Evolutionary conservation across 257 asterid genomes (phyloP), one percentile per base, ranked within the genome.

Genomic region (Solanum habrochaites): DNA sequence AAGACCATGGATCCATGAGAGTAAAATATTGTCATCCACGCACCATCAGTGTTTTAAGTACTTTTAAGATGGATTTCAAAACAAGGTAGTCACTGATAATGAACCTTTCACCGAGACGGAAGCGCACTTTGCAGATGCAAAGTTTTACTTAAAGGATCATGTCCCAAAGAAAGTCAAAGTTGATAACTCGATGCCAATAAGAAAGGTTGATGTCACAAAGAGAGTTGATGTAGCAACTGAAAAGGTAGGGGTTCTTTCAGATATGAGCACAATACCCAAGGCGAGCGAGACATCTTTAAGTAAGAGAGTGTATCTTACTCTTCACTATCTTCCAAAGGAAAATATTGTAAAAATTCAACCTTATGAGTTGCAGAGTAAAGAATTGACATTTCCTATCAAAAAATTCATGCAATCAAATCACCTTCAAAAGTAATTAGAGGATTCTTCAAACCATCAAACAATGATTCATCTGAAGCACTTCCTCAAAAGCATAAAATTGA

Each of bases 151-250:
- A 67, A 67, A 67, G 4, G 29, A 27, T 12, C 8, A 12, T 12
- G 9, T 5, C 39, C 14, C 37, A 27, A 27, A 27, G 10, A 1
- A 67, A 3, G 39, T 27, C 14, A 67, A 67, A 5, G 11, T 27
- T 67, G 9, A 14, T 2, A 27, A 13, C 20, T 1, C 7, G 10
- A 13, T 12, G 0, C 73, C 39, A 11, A 11, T 9, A 4, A n/a
- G 12, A 64, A 11, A 7, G 1, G 1, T 0, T 62, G 32, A 62
- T n/a, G 2, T 11, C 6, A 2, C 7, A 62, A 11, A 10, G 0
- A n/a, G 11, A 3, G 7, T 0, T 11, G 15, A n/a, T n/a, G 3
- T 62, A n/a, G 15, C 7, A 10, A 4, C 3, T 23, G 1, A 29
- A 11, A 62, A 62, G 15, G 31, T 2, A 11, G 2, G 25, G 70